phyloP scores from a whole-genome alignment of 1,284 basidiomycete species.

The Cryptococcus sp. region DNA sequence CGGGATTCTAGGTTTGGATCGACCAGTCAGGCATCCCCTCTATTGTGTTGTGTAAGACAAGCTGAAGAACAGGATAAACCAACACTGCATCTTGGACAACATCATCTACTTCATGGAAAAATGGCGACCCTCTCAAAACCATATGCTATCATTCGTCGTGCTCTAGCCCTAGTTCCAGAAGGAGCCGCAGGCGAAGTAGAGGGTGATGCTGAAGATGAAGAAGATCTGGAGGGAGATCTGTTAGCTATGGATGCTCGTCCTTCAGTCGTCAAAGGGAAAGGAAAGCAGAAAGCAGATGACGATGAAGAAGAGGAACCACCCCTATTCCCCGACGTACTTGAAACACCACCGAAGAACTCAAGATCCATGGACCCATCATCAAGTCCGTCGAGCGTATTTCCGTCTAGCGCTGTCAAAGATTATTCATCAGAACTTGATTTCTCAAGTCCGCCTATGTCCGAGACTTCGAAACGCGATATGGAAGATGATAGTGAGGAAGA shows the following conservation, averaged over 20 bases:
- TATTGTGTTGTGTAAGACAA: background rate
- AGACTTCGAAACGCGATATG: slow-evolving; percentile 17
- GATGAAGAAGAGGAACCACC: slow-evolving; percentile 28
- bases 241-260: slow-evolving; percentile 17
- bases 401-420: slow-evolving; percentile 24
- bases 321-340: slow-evolving; percentile 18
- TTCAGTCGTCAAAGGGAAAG: slow-evolving; percentile 1
- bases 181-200: slow-evolving; percentile 5
- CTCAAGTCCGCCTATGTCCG: slow-evolving; percentile 20
- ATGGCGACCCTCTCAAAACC: slow-evolving; percentile 70
- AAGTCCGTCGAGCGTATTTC: slow-evolving; percentile 17
- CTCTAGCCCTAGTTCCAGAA: background rate
- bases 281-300: slow-evolving; percentile 4
- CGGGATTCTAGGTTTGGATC: slow-evolving; percentile 43
- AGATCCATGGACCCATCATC: background rate
- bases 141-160: slow-evolving; percentile 57
- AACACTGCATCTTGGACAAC: slow-evolving; percentile 68
- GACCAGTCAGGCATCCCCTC: slow-evolving; percentile 35
- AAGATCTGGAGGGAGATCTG: slow-evolving; percentile 11
- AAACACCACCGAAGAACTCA: background rate
- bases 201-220: slow-evolving; percentile 9
- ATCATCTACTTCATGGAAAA: slow-evolving; percentile 85
- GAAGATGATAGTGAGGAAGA: slow-evolving; percentile 16
- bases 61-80: slow-evolving; percentile 61
- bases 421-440: slow-evolving; percentile 44